Conservation (phyloP, 805 yeast genomes). For the Yarrowia porcina region DNA sequence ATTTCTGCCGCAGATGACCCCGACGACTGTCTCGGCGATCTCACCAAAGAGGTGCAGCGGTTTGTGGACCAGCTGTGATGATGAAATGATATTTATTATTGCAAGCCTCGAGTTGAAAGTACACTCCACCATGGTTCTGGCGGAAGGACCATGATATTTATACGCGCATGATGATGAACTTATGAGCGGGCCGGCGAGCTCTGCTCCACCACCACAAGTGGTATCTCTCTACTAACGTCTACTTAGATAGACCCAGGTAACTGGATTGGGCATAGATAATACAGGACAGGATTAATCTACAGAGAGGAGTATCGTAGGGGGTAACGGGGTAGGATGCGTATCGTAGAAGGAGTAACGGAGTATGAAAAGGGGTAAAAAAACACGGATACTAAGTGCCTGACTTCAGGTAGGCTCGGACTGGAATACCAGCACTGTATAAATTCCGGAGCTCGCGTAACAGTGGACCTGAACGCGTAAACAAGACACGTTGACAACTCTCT, state of each 20-base stretch:
- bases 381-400: no score
- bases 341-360: no score
- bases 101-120: background rate
- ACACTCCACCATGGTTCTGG: constrained; percentile 1
- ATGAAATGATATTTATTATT: constrained; percentile 6
- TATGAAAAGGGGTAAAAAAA: no score
- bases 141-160: constrained; percentile 14
- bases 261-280: constrained; percentile 23
- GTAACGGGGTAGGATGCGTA: no score
- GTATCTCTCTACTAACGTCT: constrained; percentile 21
- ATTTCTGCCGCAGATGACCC: constrained; percentile 16
- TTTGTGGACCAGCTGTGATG: constrained; percentile 3
- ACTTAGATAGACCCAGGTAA: constrained; percentile 22
- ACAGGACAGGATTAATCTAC: background rate
- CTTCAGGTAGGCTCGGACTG: no score
- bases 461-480: constrained; percentile 4
- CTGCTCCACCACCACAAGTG: constrained; percentile 36
- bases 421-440: background rate
- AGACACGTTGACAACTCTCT: background rate
- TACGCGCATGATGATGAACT: constrained; percentile 6
- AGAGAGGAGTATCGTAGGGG: no score
- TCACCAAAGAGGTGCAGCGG: constrained; percentile 7
- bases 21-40: constrained; percentile 15
- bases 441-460: background rate
- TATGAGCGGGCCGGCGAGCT: constrained; percentile 45